Conservation (phyloP, 441 rosid genomes). For the Sinapis alba region DNA sequence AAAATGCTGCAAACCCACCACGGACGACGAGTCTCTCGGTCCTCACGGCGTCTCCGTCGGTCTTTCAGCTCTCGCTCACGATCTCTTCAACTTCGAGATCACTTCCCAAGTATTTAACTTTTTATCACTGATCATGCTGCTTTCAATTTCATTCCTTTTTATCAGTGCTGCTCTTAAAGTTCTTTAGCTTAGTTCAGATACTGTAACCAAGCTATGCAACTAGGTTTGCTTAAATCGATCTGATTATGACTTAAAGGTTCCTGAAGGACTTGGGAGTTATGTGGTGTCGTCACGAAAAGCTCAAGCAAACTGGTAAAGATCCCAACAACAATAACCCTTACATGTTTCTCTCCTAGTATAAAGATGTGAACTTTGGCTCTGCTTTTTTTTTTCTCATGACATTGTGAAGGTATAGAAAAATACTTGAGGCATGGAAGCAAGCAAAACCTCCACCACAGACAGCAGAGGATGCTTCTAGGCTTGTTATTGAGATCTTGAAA, state of each 20-base stretch:
- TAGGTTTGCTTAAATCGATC: slow-evolving; percentile 2
- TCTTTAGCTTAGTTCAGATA: neutral
- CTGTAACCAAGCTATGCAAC: neutral
- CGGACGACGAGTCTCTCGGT: slow-evolving; percentile 49
- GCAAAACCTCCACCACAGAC: slow-evolving; percentile 79
- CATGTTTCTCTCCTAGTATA: neutral
- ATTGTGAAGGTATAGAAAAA: slow-evolving; percentile 67
- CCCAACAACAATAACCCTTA: neutral
- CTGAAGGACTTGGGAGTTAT: slow-evolving; percentile 64
- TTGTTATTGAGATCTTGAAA: slow-evolving; percentile 59
- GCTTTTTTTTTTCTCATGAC: slow-evolving; percentile 5
- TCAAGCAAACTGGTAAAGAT: slow-evolving; percentile 82
- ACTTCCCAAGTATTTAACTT: slow-evolving; percentile 57
- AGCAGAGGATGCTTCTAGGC: slow-evolving; percentile 70
- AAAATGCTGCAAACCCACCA: slow-evolving; percentile 53
- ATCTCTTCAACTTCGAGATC: slow-evolving; percentile 73
- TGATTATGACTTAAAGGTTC: slow-evolving; percentile 50
- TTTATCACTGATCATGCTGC: neutral
- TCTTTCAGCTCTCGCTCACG: slow-evolving; percentile 78
- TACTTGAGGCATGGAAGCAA: slow-evolving; percentile 79
- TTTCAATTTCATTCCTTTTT: neutral
- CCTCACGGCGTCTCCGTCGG: slow-evolving; percentile 76
- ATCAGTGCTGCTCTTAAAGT: neutral
- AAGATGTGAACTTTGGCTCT: slow-evolving; percentile 13
- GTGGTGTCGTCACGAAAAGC: slow-evolving; percentile 86